Conservation (phyloP, 2,329 filamentous ascomycete genomes). For the Xylariales sp. region DNA sequence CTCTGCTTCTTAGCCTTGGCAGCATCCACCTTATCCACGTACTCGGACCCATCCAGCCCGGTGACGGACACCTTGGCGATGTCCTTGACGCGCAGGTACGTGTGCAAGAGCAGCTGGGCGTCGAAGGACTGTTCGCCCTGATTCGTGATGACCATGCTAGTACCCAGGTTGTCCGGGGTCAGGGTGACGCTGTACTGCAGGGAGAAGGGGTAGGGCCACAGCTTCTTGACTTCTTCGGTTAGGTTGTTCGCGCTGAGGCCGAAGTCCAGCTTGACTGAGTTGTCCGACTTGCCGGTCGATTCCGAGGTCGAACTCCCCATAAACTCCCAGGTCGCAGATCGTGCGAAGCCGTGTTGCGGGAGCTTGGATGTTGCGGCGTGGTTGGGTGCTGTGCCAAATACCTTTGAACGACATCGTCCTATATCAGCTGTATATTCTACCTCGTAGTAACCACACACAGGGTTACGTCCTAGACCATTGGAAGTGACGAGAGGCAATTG, state of each 20-base stretch:
- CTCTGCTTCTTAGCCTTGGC: constrained; percentile 61
- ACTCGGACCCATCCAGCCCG: constrained; percentile 72
- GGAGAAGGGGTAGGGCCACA: constrained; percentile 84
- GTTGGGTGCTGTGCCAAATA: constrained; percentile 78
- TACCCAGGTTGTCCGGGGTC: constrained; percentile 68
- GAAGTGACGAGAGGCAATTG: constrained; percentile 15
- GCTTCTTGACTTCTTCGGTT: constrained; percentile 59
- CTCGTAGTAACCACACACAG: constrained; percentile 18
- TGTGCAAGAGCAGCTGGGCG: constrained; percentile 87
- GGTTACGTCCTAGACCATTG: too few relatives aligned
- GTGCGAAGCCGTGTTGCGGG: constrained; percentile 92
- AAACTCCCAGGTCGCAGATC: constrained; percentile 87
- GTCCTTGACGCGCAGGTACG: constrained; percentile 82
- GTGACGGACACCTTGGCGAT: constrained; percentile 68
- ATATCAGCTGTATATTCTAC: constrained; percentile 1
- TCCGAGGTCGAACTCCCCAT: constrained; percentile 80
- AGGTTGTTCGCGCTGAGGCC: constrained; percentile 74
- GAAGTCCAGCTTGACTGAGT: constrained; percentile 90
- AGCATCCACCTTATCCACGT: constrained; percentile 77
- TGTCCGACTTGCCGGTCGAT: constrained; percentile 46
- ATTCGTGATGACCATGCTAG: constrained; percentile 83
- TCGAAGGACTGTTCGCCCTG: constrained; percentile 79
- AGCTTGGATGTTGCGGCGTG: constrained; percentile 74
- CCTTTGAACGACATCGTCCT: constrained; percentile 40
- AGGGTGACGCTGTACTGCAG: constrained; percentile 92